phyloP scores from a whole-genome alignment of 192 early-diverging fungal species.

The Linnemannia hyalina region DNA sequence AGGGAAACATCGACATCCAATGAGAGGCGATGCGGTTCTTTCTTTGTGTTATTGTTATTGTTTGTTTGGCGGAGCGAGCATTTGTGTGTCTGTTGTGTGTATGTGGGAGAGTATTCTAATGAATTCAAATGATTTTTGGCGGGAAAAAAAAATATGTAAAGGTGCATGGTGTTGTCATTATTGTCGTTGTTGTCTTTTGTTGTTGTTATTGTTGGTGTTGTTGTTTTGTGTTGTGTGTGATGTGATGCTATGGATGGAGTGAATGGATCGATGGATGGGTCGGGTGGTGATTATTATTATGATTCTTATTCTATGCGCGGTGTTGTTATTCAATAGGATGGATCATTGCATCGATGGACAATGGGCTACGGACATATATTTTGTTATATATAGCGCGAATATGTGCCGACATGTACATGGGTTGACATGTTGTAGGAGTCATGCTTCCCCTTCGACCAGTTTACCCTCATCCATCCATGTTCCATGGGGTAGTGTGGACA shows the following conservation, averaged over 20 bases:
- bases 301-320: not conserved
- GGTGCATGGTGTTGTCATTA: not conserved
- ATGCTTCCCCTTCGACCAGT: not conserved
- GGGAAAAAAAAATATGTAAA: slow-evolving; percentile 28
- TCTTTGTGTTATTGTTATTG: not conserved
- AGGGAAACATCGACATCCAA: slow-evolving; percentile 8
- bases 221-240: not conserved
- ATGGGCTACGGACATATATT: not conserved
- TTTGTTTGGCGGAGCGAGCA: slow-evolving; percentile 1
- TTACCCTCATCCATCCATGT: not conserved
- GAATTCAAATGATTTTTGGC: slow-evolving; percentile 29
- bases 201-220: not conserved
- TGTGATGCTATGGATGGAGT: too few relatives aligned
- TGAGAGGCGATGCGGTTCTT: not conserved
- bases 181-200: not conserved
- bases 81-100: not conserved
- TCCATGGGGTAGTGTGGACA: not conserved
- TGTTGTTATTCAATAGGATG: not conserved
- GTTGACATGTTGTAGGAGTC: not conserved
- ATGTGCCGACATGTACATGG: not conserved
- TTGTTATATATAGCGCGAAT: not conserved
- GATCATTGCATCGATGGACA: not conserved
- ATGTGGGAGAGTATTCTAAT: not conserved
- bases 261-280: not conserved
- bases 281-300: not conserved